Percentiles rank a stretch among this genome's conserved stretches.
These are phyloP conservation scores for Mycothermus thermophilus DNA, from an alignment of 495 filamentous ascomycete species.

Conservation along the genomic window DNA sequence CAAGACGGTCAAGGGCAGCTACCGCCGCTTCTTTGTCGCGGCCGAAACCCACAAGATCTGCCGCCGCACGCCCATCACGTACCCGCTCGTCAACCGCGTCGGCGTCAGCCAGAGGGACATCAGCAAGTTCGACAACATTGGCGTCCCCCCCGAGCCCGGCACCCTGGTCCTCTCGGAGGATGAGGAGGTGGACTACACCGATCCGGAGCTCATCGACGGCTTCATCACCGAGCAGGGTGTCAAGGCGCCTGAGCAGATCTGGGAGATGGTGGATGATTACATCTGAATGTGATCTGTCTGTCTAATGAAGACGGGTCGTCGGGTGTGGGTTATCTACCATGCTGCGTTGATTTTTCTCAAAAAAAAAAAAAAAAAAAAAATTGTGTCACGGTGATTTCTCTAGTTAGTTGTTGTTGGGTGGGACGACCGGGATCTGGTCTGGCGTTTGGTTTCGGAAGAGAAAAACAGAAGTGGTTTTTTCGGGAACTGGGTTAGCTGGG, in stretches of 20 bases:
- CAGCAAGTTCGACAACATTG: slow-evolving; percentile 44
- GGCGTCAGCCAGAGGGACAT: slow-evolving; percentile 58
- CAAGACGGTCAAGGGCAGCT: slow-evolving; percentile 43
- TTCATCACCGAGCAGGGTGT: slow-evolving; percentile 30
- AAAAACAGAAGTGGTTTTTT: too few species aligned
- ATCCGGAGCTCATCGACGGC: slow-evolving; percentile 22
- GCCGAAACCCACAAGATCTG: slow-evolving; percentile 78
- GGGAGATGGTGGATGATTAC: slow-evolving; percentile 23
- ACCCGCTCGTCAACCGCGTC: slow-evolving; percentile 15
- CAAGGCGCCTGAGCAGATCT: slow-evolving; percentile 25
- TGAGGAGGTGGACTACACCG: slow-evolving; percentile 68
- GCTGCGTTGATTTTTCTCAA: too few species aligned
- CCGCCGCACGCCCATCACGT: slow-evolving; percentile 14
- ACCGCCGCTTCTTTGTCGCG: slow-evolving; percentile 75
- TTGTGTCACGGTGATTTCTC: too few species aligned
- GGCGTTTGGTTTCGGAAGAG: too few species aligned
- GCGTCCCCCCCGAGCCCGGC: slow-evolving; percentile 24
- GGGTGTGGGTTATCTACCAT: too few species aligned
- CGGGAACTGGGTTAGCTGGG: too few species aligned
- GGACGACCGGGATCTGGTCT: too few species aligned
- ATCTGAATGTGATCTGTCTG: slow-evolving; percentile 10
- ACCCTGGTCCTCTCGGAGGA: slow-evolving; percentile 16
- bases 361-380: too few species aligned
- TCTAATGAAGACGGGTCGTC: too few species aligned
- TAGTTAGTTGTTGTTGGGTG: too few species aligned